These are phyloP conservation scores for Asclepias syriaca DNA, from an alignment of 257 asterid species.

Conservation along the genomic window DNA sequence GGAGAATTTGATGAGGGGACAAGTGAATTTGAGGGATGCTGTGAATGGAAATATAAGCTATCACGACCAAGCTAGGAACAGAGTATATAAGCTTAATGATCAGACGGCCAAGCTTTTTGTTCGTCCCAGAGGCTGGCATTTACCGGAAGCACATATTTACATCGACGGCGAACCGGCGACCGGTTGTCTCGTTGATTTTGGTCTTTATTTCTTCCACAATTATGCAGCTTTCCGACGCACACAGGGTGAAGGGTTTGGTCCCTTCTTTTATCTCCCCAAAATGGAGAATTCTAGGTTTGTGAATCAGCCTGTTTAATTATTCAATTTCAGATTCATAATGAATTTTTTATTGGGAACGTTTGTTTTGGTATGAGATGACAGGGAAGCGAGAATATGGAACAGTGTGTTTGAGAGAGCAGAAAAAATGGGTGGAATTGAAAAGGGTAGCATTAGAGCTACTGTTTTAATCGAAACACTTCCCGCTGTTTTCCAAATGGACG, in stretches of 20 bases:
- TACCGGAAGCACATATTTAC: constrained; percentile 85
- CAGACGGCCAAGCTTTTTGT: constrained; percentile 86
- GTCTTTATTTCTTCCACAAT: constrained; percentile 87
- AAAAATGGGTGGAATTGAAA: constrained; percentile 57
- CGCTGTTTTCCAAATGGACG: constrained; percentile 95
- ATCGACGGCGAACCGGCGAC: constrained; percentile 90
- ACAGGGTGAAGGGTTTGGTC: constrained; percentile 81
- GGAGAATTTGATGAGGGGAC: constrained; percentile 88
- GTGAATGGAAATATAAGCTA: constrained; percentile 75
- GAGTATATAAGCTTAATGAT: constrained; percentile 68
- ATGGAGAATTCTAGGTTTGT: constrained; percentile 85
- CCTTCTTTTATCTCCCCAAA: constrained; percentile 92
- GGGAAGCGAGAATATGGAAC: constrained; percentile 96
- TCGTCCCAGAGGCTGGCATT: constrained; percentile 97
- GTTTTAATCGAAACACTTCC: constrained; percentile 93
- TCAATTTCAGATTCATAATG: too few relatives aligned
- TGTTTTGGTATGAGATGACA: constrained; percentile 18
- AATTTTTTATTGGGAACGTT: too few relatives aligned
- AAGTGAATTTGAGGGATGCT: constrained; percentile 76
- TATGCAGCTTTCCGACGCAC: constrained; percentile 47
- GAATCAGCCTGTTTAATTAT: too few relatives aligned
- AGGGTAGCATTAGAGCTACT: constrained; percentile 91
- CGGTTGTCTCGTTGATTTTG: constrained; percentile 80
- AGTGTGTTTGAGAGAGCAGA: constrained; percentile 72
- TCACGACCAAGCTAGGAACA: constrained; percentile 70